A percentile compares a stretch with the other conserved stretches of the same genome.
Evolutionary conservation across 1,284 basidiomycete genomes (phyloP).

Genomic region (Leccinum solheimii): DNA sequence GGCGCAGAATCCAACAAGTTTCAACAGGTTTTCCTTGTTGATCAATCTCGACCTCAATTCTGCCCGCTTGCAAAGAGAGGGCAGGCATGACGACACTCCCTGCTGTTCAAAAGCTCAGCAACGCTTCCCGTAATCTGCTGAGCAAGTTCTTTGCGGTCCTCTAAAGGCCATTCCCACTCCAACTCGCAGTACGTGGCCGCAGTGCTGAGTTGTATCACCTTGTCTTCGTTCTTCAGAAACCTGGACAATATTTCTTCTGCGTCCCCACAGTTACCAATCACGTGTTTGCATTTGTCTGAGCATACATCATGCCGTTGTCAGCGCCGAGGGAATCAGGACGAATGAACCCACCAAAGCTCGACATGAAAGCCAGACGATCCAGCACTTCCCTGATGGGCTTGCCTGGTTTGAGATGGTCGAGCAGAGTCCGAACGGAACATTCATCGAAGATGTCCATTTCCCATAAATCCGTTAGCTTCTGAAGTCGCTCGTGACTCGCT

Average conservation of each 20-base stretch:
- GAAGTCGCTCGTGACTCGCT: conserved; percentile 26
- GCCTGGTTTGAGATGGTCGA: conserved; percentile 20
- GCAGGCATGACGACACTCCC: conserved; percentile 24
- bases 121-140: conserved; percentile 17
- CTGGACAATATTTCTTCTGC: conserved; percentile 11
- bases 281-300: conserved; percentile 21
- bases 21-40: conserved; percentile 21
- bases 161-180: conserved; percentile 20
- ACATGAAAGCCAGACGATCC: conserved; percentile 35
- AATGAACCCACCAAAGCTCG: conserved; percentile 26
- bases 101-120: conserved; percentile 12
- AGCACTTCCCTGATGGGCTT: conserved; percentile 22
- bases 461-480: conserved; percentile 21
- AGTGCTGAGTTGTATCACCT: conserved; percentile 24
- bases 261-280: background rate
- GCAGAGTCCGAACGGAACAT: conserved; percentile 18
- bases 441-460: conserved; percentile 34
- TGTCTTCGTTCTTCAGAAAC: conserved; percentile 19
- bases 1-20: conserved; percentile 23
- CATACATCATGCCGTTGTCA: background rate
- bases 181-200: conserved; percentile 31
- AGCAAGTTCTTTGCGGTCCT: conserved; percentile 6
- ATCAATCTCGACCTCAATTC: conserved; percentile 20
- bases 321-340: background rate
- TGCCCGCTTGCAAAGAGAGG: conserved; percentile 29